Conservation (phyloP, 1,284 basidiomycete genomes). For the Ceratobasidium sp. region DNA sequence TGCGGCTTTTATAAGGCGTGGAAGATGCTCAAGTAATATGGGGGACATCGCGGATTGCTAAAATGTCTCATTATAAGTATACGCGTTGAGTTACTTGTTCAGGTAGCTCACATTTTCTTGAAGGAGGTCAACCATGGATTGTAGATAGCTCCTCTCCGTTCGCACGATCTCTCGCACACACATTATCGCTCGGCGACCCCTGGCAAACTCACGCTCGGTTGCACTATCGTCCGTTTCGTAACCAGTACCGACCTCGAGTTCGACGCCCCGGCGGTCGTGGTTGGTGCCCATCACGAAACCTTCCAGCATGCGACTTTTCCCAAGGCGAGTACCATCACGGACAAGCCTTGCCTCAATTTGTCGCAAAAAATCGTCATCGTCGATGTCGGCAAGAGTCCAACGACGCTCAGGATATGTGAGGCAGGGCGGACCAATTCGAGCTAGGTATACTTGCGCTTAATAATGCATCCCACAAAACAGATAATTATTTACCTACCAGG, state of each 20-base stretch:
- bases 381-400: conserved; percentile 57
- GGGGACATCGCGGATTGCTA: conserved; percentile 46
- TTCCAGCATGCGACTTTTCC: conserved; percentile 52
- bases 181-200: conserved; percentile 67
- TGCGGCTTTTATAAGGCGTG: conserved; percentile 62
- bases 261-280: conserved; percentile 45
- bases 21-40: conserved; percentile 64
- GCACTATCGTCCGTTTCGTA: conserved; percentile 49
- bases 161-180: conserved; percentile 69
- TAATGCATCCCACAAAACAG: background rate
- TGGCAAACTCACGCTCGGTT: conserved; percentile 61
- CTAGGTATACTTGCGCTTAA: background rate
- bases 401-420: conserved; percentile 49
- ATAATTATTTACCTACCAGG: background rate
- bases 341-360: conserved; percentile 53
- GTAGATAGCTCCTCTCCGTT: conserved; percentile 72
- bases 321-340: conserved; percentile 48
- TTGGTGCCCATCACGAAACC: conserved; percentile 48
- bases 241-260: conserved; percentile 49
- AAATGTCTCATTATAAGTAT: background rate
- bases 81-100: conserved; percentile 50
- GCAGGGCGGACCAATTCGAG: conserved; percentile 28
- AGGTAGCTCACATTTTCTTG: conserved; percentile 56
- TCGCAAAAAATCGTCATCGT: conserved; percentile 56
- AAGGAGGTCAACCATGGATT: conserved; percentile 61